Evolutionary conservation across 306 rosid genomes (phyloP), one percentile per base, ranked within the genome.

Genomic region (Gynostemma pentaphyllum): DNA sequence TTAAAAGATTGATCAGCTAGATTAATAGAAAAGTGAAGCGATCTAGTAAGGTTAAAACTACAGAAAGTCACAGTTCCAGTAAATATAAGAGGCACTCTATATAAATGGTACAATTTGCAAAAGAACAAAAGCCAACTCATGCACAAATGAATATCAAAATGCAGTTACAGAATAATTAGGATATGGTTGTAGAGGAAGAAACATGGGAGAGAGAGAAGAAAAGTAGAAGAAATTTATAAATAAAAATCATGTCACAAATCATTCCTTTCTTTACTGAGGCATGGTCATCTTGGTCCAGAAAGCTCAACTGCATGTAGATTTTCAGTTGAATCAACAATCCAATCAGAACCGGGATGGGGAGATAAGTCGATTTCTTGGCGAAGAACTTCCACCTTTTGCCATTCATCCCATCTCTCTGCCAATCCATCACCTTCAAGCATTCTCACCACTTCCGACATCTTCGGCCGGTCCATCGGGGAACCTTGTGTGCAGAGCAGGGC

Each of bases 381-480:
- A 28, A 84, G 96, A 62, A 92, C 92, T 68, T 92, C 96, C 7
- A 85, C 94, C 75, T 92, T 92, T 51, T 88, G 99, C 99, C 99
- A 92, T 72, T 92, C 96, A 23, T 92, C 96, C 99, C 99, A 92
- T 79, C 91, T 82, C 78, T 92, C 99, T 1, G 94, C 99, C 84
- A 92, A 80, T 30, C 99, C 99, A 26, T 86, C 99, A 0, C 99
- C 95, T 82, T 92, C 99, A 0, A 92, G 95, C 99, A 88, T 92
- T 76, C 99, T 84, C 64, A 88, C 99, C 72, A 88, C 99, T 12
- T 92, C 99, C 0, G 96, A 88, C 99, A 92, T 92, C 89, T 92
- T 92, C 0, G 99, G 99, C 27, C 99, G 78, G 66, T 88, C 96
- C 88, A 84, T 88, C 6, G 99, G 99, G 4, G 94, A 88, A 59